Percentiles rank a stretch among this genome's conserved stretches.
Conservation (phyloP, 495 filamentous ascomycete genomes). For the Copromyces sp. region DNA sequence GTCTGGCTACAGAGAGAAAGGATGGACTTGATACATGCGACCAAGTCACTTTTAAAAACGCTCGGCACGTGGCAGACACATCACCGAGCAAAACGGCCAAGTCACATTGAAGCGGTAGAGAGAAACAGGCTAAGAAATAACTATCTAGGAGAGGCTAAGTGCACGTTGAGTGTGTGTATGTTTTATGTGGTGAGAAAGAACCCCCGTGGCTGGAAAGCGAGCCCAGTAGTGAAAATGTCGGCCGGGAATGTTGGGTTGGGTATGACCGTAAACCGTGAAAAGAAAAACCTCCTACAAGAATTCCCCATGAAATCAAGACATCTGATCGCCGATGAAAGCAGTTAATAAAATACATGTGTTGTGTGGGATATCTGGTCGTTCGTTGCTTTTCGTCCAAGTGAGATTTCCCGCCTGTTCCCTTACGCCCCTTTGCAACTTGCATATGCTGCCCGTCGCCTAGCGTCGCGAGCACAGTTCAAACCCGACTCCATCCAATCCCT, state of each 20-base stretch:
- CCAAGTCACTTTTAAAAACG: not conserved
- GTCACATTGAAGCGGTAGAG: not conserved
- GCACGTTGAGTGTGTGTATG: not conserved
- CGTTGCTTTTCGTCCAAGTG: not conserved
- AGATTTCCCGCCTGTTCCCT: not conserved
- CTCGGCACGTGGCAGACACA: not conserved
- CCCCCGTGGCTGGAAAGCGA: not conserved
- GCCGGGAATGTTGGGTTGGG: not conserved
- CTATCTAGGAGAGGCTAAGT: not conserved
- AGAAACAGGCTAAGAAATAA: not conserved
- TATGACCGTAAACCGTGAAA: not conserved
- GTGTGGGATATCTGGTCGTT: conserved; percentile 6
- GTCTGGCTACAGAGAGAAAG: too few species aligned
- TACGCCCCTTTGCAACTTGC: not conserved
- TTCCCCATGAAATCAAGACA: not conserved
- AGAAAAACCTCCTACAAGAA: not conserved
- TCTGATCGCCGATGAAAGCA: not conserved
- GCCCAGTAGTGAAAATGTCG: not conserved
- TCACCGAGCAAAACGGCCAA: not conserved
- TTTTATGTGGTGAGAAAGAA: not conserved
- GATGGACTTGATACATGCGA: not conserved
- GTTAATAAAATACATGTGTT: conserved; percentile 5
- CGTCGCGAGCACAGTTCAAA: not conserved
- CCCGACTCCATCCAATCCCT: not conserved
- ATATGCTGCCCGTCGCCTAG: not conserved